Conservation (phyloP, 129 eudicot species). For the Saposhnikovia divaricata region DNA sequence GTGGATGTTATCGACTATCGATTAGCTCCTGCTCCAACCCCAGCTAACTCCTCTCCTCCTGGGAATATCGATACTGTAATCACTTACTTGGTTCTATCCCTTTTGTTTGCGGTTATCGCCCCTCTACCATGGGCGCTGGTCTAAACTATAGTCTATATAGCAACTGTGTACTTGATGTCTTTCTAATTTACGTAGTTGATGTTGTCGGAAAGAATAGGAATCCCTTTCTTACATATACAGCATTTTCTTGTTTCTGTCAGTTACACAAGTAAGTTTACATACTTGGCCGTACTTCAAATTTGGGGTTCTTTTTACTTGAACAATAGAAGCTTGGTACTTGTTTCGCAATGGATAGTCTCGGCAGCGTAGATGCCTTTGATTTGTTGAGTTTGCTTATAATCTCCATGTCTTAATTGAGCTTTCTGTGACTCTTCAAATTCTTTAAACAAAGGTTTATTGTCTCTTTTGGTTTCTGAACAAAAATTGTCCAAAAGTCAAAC, state of each 20-base stretch:
- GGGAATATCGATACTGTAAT: neutral
- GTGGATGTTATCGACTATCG: slow-evolving; percentile 15
- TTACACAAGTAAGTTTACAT: too few relatives aligned
- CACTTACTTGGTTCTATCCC: neutral
- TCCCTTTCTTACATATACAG: neutral
- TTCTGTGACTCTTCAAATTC: neutral
- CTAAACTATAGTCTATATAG: neutral
- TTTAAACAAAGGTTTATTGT: neutral
- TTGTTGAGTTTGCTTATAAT: too few relatives aligned
- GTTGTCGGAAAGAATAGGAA: neutral
- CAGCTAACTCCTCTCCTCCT: neutral
- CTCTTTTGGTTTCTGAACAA: neutral
- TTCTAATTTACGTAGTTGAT: neutral
- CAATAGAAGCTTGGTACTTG: neutral
- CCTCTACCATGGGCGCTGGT: neutral
- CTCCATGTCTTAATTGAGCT: neutral
- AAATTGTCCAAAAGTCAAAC: neutral
- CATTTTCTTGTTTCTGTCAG: too few relatives aligned
- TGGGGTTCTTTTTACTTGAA: too few relatives aligned
- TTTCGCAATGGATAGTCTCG: too few relatives aligned
- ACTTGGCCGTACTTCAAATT: too few relatives aligned
- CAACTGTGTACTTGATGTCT: neutral
- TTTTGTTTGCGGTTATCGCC: neutral
- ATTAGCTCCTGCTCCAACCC: slow-evolving; percentile 5
- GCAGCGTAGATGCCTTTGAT: too few relatives aligned